These are phyloP conservation scores for Nicotiana noctiflora DNA, from an alignment of 257 asterid species.

Conservation along the genomic window DNA sequence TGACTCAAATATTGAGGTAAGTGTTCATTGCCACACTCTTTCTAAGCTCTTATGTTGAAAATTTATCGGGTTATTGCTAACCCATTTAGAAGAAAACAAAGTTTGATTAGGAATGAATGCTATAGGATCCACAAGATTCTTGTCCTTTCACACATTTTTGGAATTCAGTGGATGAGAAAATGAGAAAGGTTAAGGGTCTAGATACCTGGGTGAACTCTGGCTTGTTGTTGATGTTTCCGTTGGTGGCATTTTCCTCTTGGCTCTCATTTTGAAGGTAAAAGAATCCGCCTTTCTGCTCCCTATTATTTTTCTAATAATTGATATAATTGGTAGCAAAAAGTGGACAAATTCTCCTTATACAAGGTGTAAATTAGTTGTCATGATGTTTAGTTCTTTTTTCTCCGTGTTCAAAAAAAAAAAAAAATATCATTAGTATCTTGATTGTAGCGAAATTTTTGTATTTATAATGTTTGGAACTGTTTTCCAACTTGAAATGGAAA, in stretches of 20 bases:
- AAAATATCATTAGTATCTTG: too few relatives aligned
- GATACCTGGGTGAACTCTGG: constrained; percentile 67
- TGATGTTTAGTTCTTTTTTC: too few relatives aligned
- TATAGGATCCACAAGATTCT: constrained; percentile 41
- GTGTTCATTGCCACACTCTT: constrained; percentile 8
- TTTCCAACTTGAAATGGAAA: too few relatives aligned
- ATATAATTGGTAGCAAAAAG: neutral
- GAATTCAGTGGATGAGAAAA: constrained; percentile 35
- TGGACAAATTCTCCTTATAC: neutral
- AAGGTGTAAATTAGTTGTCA: neutral
- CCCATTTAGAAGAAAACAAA: neutral
- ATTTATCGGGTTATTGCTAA: neutral
- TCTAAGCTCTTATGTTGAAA: neutral
- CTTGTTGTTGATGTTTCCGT: constrained; percentile 47
- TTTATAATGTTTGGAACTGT: too few relatives aligned
- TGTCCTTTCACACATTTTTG: constrained; percentile 69
- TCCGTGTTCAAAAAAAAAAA: too few relatives aligned
- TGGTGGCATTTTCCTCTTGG: constrained; percentile 66
- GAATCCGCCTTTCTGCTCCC: constrained; percentile 8
- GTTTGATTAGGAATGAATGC: constrained; percentile 1
- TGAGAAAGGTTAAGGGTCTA: constrained; percentile 38
- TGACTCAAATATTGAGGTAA: constrained; percentile 35
- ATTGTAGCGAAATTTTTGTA: too few relatives aligned
- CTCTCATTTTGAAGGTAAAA: constrained; percentile 47
- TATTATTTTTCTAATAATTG: neutral